Evolutionary conservation across 805 yeast genomes (phyloP).

Genomic region (Candida morakotiae): DNA sequence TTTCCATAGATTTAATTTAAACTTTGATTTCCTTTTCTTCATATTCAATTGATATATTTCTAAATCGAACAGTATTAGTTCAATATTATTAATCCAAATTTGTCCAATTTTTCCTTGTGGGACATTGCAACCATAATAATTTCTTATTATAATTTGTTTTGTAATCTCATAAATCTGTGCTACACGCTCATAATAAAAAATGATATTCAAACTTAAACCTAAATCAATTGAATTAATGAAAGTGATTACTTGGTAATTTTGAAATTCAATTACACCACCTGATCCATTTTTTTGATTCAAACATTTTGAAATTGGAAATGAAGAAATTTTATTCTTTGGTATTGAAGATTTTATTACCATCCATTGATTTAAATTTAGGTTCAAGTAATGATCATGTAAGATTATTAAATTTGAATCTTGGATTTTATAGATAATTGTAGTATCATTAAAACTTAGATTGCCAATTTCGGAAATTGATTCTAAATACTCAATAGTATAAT

Average conservation of each 20-base stretch:
- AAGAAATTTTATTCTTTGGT: not conserved
- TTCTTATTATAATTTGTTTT: slow-evolving; percentile 1
- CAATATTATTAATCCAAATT: slow-evolving; percentile 3
- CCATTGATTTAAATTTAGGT: slow-evolving; percentile 1
- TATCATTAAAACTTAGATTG: not conserved
- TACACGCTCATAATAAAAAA: slow-evolving; percentile 7
- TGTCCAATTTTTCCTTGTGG: slow-evolving; percentile 7
- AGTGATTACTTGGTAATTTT: not conserved
- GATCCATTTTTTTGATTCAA: slow-evolving; percentile 7
- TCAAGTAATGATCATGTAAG: slow-evolving; percentile 1
- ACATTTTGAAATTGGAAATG: slow-evolving; percentile 7
- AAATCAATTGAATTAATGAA: slow-evolving; percentile 6
- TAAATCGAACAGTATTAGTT: not conserved
- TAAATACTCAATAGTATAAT: not conserved
- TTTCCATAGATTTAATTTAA: slow-evolving; percentile 2
- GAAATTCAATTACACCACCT: slow-evolving; percentile 7
- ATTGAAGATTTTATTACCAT: not conserved
- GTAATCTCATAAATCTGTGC: slow-evolving; percentile 4
- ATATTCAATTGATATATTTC: not conserved
- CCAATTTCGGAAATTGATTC: slow-evolving; percentile 2
- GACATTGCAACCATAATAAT: slow-evolving; percentile 6
- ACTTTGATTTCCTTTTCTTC: not conserved
- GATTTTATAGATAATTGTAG: slow-evolving; percentile 4
- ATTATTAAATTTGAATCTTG: not conserved
- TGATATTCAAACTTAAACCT: slow-evolving; percentile 4